A percentile compares a stretch with the other conserved stretches of the same genome.
Evolutionary conservation across 768 basidiomycete genomes (phyloP).

Genomic region (Lentinula boryana): DNA sequence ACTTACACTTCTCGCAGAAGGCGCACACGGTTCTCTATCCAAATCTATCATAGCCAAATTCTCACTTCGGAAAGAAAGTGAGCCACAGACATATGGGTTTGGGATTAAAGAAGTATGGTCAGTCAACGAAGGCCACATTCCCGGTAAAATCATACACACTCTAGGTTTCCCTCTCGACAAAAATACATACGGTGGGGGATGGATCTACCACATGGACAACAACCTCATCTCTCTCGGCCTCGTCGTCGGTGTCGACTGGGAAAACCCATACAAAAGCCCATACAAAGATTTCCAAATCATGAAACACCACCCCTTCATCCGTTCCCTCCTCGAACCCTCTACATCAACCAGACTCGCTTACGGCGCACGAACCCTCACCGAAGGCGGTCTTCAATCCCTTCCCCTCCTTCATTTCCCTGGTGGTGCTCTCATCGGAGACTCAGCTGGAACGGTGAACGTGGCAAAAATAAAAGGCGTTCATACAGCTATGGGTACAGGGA

Average conservation of each 20-base stretch:
- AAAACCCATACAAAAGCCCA: constrained; percentile 88
- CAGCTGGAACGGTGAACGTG: constrained; percentile 93
- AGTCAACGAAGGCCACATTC: constrained; percentile 34
- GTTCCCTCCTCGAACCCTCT: constrained; percentile 62
- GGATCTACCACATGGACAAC: constrained; percentile 93
- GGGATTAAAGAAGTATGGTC: constrained; percentile 98
- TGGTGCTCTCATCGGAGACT: constrained; percentile 91
- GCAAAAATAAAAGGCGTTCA: constrained; percentile 99
- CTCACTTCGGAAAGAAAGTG: constrained; percentile 57
- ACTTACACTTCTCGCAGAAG: constrained; percentile 89
- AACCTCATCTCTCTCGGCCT: constrained; percentile 86
- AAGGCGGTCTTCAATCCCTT: constrained; percentile 90
- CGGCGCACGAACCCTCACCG: constrained; percentile 84
- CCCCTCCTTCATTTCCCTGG: constrained; percentile 86
- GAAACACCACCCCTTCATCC: constrained; percentile 96
- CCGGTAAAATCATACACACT: constrained; percentile 79
- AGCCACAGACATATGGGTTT: constrained; percentile 94
- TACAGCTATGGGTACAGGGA: constrained; percentile 98
- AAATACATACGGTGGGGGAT: constrained; percentile 88
- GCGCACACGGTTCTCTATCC: constrained; percentile 87
- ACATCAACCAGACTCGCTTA: constrained; percentile 71
- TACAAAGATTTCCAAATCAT: constrained; percentile 90
- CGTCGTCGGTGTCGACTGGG: constrained; percentile 91
- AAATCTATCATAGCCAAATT: constrained; percentile 76
- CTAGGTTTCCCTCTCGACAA: constrained; percentile 89